Conservation (phyloP, 345 rosid genomes). For the Dovyalis caffra region DNA sequence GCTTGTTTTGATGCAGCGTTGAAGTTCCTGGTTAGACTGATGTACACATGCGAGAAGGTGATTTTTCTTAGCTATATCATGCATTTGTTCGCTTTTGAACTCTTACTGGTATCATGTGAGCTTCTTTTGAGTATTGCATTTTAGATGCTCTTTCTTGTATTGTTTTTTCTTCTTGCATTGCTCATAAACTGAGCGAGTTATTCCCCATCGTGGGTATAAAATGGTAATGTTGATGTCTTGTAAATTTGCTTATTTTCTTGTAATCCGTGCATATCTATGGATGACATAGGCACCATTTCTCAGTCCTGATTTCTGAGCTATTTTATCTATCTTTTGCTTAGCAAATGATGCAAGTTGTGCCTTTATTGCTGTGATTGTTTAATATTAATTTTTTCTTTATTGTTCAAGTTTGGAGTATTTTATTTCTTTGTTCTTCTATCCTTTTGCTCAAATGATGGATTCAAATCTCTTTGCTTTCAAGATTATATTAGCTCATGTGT, state of each 20-base stretch:
- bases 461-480: neutral
- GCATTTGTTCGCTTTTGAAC: slow-evolving; percentile 7
- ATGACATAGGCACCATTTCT: no score
- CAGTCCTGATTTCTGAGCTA: neutral
- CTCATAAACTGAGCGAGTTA: neutral
- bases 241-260: neutral
- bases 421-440: neutral
- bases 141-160: slow-evolving; percentile 6
- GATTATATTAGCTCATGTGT: neutral
- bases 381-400: neutral
- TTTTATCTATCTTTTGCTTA: neutral
- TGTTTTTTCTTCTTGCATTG: slow-evolving; percentile 15
- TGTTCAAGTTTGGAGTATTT: neutral
- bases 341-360: no score
- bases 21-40: slow-evolving; percentile 14
- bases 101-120: slow-evolving; percentile 5
- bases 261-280: no score
- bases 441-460: neutral
- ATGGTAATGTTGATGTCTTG: neutral
- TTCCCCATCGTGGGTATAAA: neutral
- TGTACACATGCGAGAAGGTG: slow-evolving; percentile 11
- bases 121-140: slow-evolving; percentile 11
- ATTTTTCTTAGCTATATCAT: slow-evolving; percentile 6
- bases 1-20: slow-evolving; percentile 7
- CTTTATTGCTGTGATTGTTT: neutral